A percentile compares a stretch with the other conserved stretches of the same genome.
Conservation (phyloP, 176 grass and related monocot genomes). For the Eleusine coracana region DNA sequence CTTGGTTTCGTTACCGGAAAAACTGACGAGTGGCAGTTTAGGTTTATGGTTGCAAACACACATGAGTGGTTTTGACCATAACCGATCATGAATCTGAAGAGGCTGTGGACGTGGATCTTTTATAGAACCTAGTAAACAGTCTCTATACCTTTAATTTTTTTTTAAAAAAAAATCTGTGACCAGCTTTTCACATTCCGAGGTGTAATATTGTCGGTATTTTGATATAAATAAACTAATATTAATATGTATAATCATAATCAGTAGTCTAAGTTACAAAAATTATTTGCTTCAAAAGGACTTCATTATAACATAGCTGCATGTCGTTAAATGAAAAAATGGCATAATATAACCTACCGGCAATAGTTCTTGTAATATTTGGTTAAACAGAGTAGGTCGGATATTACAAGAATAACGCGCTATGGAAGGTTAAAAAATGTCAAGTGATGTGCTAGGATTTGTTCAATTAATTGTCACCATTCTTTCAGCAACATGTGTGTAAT, state of each 20-base stretch:
- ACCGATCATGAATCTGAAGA: conserved; percentile 8
- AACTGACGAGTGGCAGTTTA: neutral
- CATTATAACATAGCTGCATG: neutral
- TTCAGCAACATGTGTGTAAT: neutral
- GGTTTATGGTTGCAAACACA: conserved; percentile 4
- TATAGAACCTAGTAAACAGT: neutral
- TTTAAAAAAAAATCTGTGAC: too few species aligned
- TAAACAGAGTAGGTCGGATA: neutral
- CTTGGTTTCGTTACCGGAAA: neutral
- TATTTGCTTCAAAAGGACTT: too few species aligned
- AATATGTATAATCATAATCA: neutral
- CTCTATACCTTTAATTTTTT: neutral
- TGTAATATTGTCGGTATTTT: neutral
- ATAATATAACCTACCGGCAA: neutral
- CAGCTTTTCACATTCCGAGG: too few species aligned
- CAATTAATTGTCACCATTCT: neutral
- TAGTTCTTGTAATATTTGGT: neutral
- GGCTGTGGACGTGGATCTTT: neutral
- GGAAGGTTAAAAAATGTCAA: neutral
- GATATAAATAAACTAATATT: neutral
- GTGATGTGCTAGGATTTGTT: neutral
- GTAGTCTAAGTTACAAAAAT: neutral
- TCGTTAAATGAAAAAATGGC: neutral
- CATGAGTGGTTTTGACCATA: neutral
- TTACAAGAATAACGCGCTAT: neutral